A percentile compares a stretch with the other conserved stretches of the same genome.
Evolutionary conservation across 805 yeast species (phyloP).

Genomic region (Spathaspora passalidarum): DNA sequence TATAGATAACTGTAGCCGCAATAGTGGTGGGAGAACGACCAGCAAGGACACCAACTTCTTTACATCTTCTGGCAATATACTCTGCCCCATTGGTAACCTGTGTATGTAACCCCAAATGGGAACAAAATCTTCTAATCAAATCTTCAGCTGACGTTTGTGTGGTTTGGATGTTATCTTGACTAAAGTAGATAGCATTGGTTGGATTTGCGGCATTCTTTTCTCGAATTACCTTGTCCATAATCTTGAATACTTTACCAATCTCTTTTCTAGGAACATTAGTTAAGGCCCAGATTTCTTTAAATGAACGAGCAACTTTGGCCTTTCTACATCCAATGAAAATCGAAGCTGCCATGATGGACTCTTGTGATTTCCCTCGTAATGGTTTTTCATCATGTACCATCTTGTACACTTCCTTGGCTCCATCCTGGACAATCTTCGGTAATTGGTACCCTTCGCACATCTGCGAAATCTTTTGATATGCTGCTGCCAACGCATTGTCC

Average conservation of each 20-base stretch:
- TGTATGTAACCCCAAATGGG: conserved; percentile 83
- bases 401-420: conserved; percentile 95
- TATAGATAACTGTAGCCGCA: conserved; percentile 95
- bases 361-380: conserved; percentile 87
- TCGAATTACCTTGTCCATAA: conserved; percentile 61
- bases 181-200: conserved; percentile 29
- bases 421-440: conserved; percentile 94
- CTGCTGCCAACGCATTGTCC: conserved; percentile 84
- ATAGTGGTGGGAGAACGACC: conserved; percentile 97
- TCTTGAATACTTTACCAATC: conserved; percentile 85
- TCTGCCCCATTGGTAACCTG: conserved; percentile 91
- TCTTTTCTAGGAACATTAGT: conserved; percentile 93
- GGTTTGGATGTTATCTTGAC: conserved; percentile 55
- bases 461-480: conserved; percentile 87
- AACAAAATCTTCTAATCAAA: conserved; percentile 91
- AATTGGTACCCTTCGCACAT: conserved; percentile 96
- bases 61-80: conserved; percentile 83
- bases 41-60: conserved; percentile 89
- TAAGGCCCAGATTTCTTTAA: conserved; percentile 92
- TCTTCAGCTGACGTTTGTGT: conserved; percentile 92
- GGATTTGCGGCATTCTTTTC: conserved; percentile 55
- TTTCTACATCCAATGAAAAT: conserved; percentile 92
- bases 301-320: conserved; percentile 90
- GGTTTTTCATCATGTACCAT: conserved; percentile 83
- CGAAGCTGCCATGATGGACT: conserved; percentile 94